A percentile compares a stretch with the other conserved stretches of the same genome.
Evolutionary conservation across 1,139 yeast genomes (phyloP).

Genomic region (Debaryomyces fabryi): DNA sequence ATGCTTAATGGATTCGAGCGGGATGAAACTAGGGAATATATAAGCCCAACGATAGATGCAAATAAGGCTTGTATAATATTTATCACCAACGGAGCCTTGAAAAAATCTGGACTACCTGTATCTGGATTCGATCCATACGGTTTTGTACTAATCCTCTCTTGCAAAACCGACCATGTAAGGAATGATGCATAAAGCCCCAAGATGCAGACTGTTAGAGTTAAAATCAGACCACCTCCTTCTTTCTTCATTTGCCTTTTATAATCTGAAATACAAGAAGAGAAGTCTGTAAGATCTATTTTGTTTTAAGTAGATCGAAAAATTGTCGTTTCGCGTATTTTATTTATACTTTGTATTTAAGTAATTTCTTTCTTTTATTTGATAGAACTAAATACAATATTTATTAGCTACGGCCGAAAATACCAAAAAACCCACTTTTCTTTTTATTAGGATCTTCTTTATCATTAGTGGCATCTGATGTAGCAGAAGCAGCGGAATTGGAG

Average conservation of each 20-base stretch:
- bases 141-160: conserved; percentile 82
- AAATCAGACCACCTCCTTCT: conserved; percentile 11
- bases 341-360: background rate
- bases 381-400: conserved; percentile 1
- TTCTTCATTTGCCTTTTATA: background rate
- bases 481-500: conserved; percentile 15
- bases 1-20: conserved; percentile 32
- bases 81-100: conserved; percentile 76
- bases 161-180: conserved; percentile 87
- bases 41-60: conserved; percentile 69
- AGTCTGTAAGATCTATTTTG: background rate
- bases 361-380: background rate
- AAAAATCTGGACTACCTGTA: conserved; percentile 49
- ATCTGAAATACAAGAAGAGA: background rate
- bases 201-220: conserved; percentile 55
- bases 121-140: conserved; percentile 56
- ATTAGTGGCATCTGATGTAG: conserved; percentile 10
- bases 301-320: background rate
- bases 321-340: background rate
- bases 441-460: conserved; percentile 24
- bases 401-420: conserved; percentile 41
- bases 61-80: conserved; percentile 73
- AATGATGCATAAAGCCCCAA: conserved; percentile 82
- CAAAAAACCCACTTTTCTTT: conserved; percentile 46
- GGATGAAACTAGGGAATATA: conserved; percentile 51